phyloP scores from a whole-genome alignment of 345 rosid species.

The Aquilaria malaccensis region DNA sequence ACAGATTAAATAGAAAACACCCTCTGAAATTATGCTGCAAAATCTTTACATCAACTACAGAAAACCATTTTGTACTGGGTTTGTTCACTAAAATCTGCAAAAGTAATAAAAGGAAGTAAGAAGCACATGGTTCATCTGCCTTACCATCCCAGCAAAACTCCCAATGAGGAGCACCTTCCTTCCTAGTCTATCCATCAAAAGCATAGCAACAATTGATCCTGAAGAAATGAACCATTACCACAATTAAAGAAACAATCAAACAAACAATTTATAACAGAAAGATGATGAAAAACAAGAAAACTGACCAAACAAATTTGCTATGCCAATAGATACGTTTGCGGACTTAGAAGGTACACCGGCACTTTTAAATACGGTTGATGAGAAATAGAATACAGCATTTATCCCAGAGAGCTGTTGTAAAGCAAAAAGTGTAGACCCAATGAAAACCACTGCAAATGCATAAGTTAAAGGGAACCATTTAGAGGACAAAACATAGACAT shows the following conservation, averaged over 20 bases:
- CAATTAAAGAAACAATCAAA: slow-evolving; percentile 14
- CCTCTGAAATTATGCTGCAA: background rate
- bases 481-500: slow-evolving; percentile 12
- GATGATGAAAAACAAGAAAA: background rate
- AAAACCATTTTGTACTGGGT: no score
- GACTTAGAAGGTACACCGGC: slow-evolving; percentile 87
- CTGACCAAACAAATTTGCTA: slow-evolving; percentile 74
- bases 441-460: slow-evolving; percentile 87
- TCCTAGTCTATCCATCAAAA: slow-evolving; percentile 92
- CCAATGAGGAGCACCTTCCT: slow-evolving; percentile 80
- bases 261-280: background rate
- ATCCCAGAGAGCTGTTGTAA: slow-evolving; percentile 97
- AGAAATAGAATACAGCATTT: slow-evolving; percentile 94
- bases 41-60: no score
- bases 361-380: slow-evolving; percentile 84
- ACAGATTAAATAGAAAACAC: background rate
- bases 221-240: slow-evolving; percentile 15
- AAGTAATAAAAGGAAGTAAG: background rate
- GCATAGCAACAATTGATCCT: slow-evolving; percentile 72
- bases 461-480: slow-evolving; percentile 30
- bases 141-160: slow-evolving; percentile 93
- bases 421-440: slow-evolving; percentile 89
- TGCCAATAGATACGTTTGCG: slow-evolving; percentile 75
- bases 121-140: slow-evolving; percentile 5
- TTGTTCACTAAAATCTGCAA: no score